Evolutionary conservation across 805 yeast genomes (phyloP).

Genomic region (Zygosaccharomyces gambellarensis): DNA sequence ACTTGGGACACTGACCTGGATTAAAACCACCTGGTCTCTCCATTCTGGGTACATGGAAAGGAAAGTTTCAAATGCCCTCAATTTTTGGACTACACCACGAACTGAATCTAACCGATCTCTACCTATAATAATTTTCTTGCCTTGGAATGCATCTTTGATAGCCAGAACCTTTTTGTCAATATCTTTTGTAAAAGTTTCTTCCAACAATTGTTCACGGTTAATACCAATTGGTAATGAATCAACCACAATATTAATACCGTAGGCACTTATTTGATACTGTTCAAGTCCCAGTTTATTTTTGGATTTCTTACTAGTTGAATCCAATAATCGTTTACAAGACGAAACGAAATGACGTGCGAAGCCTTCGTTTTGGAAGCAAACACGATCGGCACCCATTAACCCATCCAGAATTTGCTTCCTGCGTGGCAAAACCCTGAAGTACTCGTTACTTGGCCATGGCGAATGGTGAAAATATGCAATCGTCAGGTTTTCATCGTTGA

Average conservation of each 20-base stretch:
- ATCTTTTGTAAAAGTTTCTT: slow-evolving; percentile 44
- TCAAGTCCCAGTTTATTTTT: slow-evolving; percentile 28
- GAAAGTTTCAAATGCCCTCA: slow-evolving; percentile 85
- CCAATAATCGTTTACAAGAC: slow-evolving; percentile 82
- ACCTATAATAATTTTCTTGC: slow-evolving; percentile 79
- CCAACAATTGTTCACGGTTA: slow-evolving; percentile 63
- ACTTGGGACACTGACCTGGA: slow-evolving; percentile 83
- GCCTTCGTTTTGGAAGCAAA: slow-evolving; percentile 81
- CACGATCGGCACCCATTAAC: slow-evolving; percentile 79
- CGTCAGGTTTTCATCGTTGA: slow-evolving; percentile 53
- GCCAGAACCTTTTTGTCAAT: slow-evolving; percentile 62
- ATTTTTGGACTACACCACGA: slow-evolving; percentile 88
- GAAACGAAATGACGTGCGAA: slow-evolving; percentile 89
- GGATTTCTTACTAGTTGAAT: slow-evolving; percentile 55
- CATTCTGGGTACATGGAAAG: slow-evolving; percentile 89
- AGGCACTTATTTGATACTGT: slow-evolving; percentile 49
- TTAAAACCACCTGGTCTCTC: slow-evolving; percentile 78
- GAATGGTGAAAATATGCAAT: slow-evolving; percentile 80
- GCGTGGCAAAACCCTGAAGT: slow-evolving; percentile 82
- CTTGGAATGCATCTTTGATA: slow-evolving; percentile 56
- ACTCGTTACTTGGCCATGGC: slow-evolving; percentile 95
- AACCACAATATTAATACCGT: slow-evolving; percentile 72
- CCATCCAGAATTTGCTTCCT: slow-evolving; percentile 83
- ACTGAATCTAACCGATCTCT: slow-evolving; percentile 90
- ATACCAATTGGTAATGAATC: slow-evolving; percentile 86